Base-by-base conservation (phyloP, 83 land plant species). In the Picea abies region DNA sequence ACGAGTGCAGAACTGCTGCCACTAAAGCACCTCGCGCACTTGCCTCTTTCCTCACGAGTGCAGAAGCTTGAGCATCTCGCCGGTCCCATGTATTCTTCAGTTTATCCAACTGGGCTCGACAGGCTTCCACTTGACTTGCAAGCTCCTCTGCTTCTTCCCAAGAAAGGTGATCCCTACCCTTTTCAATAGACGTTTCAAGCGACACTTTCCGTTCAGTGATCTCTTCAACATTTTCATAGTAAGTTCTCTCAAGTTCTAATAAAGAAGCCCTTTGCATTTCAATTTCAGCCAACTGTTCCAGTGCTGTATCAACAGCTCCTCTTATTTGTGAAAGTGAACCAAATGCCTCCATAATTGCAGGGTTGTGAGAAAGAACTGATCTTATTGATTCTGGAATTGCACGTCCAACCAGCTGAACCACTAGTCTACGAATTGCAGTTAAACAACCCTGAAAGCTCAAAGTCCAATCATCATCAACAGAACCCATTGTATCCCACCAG, bases 121-220 rank as follows among this genome's bases (percentile, higher is more conserved):
- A 96, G 52, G 90, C 88, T 87, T 96, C 98, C 82, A 93, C 97
- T 83, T 94, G 94, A 67, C 92, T 89, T 22, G 95, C 98, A 70
- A 96, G 87, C 81, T 94, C 98, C 81, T 96, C 98, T 22, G 98
- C 97, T 73, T 97, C 99, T 86, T 97, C 99, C 99, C 99, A 95
- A 17, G 99, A 95, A n/a, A 95, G 83, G 85, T 97, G 91, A 82
- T 97, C 99, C 75, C 95, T 91, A 10, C 98, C 95, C 44, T 89
- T 89, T 63, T 86, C 84, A 80, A 95, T 89, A 80, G 95, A 94
- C 79, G 82, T 92, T 87, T 92, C 92, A 82, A 94, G 97, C 80
- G 90, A 88, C 81, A 85, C 83, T 81, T 91, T 92, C 78, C 88
- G 88, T 83, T 91, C 91, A 14, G 92, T 89, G 47, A 96, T 92